phyloP scores from a whole-genome alignment of 1,284 basidiomycete species.

The Sanghuangporus sanghuang region DNA sequence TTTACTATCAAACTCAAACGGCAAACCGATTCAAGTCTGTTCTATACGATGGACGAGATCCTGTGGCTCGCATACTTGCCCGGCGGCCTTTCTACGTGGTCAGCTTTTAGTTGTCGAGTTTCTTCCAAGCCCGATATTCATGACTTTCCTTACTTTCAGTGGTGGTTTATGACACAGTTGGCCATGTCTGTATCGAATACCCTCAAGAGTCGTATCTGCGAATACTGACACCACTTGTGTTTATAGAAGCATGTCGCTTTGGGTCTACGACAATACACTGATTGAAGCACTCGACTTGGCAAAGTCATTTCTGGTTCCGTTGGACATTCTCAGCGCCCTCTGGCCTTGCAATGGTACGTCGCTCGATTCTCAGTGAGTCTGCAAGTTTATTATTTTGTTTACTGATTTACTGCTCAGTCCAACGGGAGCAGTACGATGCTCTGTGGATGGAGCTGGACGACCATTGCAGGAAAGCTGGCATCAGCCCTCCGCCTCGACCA shows the following conservation, averaged over 20 bases:
- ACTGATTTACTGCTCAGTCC: conserved; percentile 13
- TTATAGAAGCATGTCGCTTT: conserved; percentile 56
- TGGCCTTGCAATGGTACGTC: conserved; percentile 62
- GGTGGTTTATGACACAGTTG: conserved; percentile 67
- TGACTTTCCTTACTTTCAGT: conserved; percentile 15
- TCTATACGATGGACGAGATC: conserved; percentile 42
- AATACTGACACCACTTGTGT: background rate
- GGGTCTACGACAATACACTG: conserved; percentile 55
- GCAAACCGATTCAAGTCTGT: conserved; percentile 48
- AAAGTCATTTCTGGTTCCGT: conserved; percentile 54
- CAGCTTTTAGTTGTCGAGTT: background rate
- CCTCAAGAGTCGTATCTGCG: background rate
- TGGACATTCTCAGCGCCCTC: conserved; percentile 61
- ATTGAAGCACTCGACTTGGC: conserved; percentile 60
- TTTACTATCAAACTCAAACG: conserved; percentile 58
- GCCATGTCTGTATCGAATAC: conserved; percentile 40
- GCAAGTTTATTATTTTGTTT: background rate
- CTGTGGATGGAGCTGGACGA: conserved; percentile 20
- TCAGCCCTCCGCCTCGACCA: conserved; percentile 18
- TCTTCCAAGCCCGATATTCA: background rate
- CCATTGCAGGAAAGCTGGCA: conserved; percentile 19
- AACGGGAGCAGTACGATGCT: conserved; percentile 19
- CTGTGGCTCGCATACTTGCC: conserved; percentile 47
- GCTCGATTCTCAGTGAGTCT: background rate
- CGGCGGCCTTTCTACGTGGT: conserved; percentile 59